Conservation (phyloP, 148 eudicot genomes). For the Mesembryanthemum crystallinum region DNA sequence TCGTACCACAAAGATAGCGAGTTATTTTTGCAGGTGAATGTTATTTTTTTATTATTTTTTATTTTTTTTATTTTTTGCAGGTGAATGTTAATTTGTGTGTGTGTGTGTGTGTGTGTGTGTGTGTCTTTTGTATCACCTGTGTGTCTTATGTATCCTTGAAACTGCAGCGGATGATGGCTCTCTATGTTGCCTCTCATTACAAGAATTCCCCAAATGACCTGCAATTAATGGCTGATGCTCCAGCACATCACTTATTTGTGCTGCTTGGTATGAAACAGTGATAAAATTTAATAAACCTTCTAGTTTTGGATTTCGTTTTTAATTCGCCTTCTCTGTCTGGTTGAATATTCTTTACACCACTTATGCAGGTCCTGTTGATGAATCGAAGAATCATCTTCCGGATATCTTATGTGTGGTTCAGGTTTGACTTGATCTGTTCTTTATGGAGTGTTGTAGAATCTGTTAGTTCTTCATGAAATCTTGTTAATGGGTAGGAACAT, state of each 20-base stretch:
- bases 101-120: too few relatives aligned
- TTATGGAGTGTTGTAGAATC: background rate
- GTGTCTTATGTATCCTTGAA: background rate
- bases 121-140: too few relatives aligned
- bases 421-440: slow-evolving; percentile 41
- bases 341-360: slow-evolving; percentile 7
- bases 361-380: slow-evolving; percentile 87
- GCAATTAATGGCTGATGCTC: slow-evolving; percentile 95
- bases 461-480: background rate
- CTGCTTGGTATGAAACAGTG: slow-evolving; percentile 61
- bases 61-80: too few relatives aligned
- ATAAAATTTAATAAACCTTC: background rate
- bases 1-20: slow-evolving; percentile 94
- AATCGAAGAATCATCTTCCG: slow-evolving; percentile 87
- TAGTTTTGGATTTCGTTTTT: background rate
- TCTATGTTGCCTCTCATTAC: slow-evolving; percentile 96
- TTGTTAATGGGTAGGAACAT: background rate
- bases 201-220: slow-evolving; percentile 96
- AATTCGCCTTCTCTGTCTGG: background rate
- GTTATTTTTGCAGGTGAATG: slow-evolving; percentile 79
- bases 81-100: too few relatives aligned
- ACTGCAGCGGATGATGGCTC: slow-evolving; percentile 97
- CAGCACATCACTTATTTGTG: slow-evolving; percentile 97
- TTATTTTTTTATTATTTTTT: too few relatives aligned
- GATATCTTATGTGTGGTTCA: slow-evolving; percentile 94